Conservation (phyloP, 2,329 filamentous ascomycete genomes). For the Aspergillus ruber region DNA sequence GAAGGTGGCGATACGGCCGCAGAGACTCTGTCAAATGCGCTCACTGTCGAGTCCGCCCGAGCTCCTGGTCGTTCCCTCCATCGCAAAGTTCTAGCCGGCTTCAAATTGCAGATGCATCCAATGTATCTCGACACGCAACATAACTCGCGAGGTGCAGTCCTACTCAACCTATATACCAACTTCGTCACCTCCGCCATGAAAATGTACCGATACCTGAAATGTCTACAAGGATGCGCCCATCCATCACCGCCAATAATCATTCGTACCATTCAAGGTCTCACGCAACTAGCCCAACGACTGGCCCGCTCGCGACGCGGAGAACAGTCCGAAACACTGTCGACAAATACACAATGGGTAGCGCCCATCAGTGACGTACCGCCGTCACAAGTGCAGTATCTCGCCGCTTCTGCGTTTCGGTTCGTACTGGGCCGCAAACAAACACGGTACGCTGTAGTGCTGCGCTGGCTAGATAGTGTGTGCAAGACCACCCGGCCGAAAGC, state of each 20-base stretch:
- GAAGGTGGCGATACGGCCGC: constrained; percentile 47
- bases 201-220: constrained; percentile 55
- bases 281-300: constrained; percentile 51
- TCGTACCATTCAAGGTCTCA: constrained; percentile 58
- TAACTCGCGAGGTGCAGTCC: constrained; percentile 63
- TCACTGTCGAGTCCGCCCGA: constrained; percentile 72
- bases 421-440: constrained; percentile 68
- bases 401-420: constrained; percentile 61
- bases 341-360: constrained; percentile 6
- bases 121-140: constrained; percentile 53
- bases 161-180: constrained; percentile 67
- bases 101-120: constrained; percentile 74
- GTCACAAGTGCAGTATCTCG: constrained; percentile 58
- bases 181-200: constrained; percentile 76
- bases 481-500: constrained; percentile 31
- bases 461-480: constrained; percentile 57
- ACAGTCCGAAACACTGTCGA: constrained; percentile 44
- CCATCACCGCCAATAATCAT: constrained; percentile 57
- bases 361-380: constrained; percentile 42
- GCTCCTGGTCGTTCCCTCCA: constrained; percentile 71
- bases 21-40: constrained; percentile 57
- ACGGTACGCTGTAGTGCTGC: constrained; percentile 56
- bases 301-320: constrained; percentile 6
- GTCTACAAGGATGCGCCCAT: constrained; percentile 48
- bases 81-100: constrained; percentile 65